Percentiles rank a stretch among this genome's conserved stretches.
phyloP scores from a whole-genome alignment of 345 rosid genomes.

The Salix suchowensis region DNA sequence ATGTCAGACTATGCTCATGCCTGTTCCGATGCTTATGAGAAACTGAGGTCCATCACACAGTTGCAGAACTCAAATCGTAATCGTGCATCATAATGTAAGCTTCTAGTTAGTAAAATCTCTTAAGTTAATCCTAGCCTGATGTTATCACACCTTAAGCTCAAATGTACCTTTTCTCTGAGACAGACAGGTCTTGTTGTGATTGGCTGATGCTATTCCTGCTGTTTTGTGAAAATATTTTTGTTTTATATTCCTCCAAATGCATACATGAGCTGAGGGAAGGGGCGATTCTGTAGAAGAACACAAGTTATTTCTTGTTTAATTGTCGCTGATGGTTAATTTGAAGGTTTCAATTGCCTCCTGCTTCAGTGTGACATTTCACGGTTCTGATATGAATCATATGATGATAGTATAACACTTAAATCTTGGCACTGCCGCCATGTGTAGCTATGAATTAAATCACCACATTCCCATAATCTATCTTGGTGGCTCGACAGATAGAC shows the following conservation, averaged over 20 bases:
- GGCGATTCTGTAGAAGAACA: not conserved
- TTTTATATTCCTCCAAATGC: not conserved
- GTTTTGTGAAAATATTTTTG: not conserved
- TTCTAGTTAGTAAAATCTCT: conserved; percentile 7
- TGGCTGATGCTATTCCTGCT: not conserved
- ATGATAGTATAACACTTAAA: too few species aligned
- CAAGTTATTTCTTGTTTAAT: not conserved
- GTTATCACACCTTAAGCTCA: not conserved
- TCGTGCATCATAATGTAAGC: conserved; percentile 5
- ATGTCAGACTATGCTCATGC: conserved; percentile 67
- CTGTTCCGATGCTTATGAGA: conserved; percentile 62
- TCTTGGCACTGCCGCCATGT: too few species aligned
- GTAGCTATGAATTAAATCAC: too few species aligned
- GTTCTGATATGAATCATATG: too few species aligned
- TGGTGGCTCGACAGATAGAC: too few species aligned
- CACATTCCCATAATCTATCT: too few species aligned
- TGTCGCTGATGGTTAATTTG: not conserved
- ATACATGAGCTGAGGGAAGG: not conserved
- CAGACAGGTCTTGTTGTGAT: not conserved
- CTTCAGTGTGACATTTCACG: too few species aligned
- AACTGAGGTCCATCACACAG: conserved; percentile 42
- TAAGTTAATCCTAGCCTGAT: not conserved
- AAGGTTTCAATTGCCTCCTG: not conserved
- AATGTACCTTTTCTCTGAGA: not conserved
- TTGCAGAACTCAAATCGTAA: conserved; percentile 31